These are phyloP conservation scores for Leccinum subrobustum DNA, from an alignment of 1,284 basidiomycete genomes.

Conservation along the genomic window DNA sequence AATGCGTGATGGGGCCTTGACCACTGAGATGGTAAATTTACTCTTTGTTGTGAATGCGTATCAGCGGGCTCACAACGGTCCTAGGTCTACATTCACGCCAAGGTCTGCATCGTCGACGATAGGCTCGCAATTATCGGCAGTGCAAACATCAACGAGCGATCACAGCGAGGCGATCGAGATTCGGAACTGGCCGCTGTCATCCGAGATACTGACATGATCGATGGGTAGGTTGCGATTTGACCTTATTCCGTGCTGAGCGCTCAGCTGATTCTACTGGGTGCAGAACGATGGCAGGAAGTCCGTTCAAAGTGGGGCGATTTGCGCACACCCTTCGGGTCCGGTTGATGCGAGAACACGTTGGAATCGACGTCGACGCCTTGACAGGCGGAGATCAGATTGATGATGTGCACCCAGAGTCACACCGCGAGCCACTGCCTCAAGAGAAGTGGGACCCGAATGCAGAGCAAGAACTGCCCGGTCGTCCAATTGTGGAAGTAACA, in stretches of 20 bases:
- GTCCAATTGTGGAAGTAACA: slow-evolving; percentile 40
- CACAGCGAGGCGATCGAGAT: no score
- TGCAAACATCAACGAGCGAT: no score
- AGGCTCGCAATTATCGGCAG: no score
- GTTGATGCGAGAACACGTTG: slow-evolving; percentile 96
- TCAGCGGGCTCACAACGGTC: no score
- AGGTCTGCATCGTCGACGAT: no score
- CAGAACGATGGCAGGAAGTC: slow-evolving; percentile 91
- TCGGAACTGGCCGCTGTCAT: no score
- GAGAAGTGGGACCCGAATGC: slow-evolving; percentile 79
- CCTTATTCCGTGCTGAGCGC: not conserved
- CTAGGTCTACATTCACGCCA: no score
- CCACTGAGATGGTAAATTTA: slow-evolving; percentile 60
- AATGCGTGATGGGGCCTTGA: slow-evolving; percentile 80
- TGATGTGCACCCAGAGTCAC: slow-evolving; percentile 51
- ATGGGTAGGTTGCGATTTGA: slow-evolving; percentile 53
- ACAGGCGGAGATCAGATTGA: slow-evolving; percentile 60
- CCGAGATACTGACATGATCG: slow-evolving; percentile 54
- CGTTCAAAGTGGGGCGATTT: slow-evolving; percentile 95
- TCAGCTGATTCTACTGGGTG: slow-evolving; percentile 11
- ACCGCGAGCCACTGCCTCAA: slow-evolving; percentile 49
- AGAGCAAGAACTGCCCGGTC: slow-evolving; percentile 60
- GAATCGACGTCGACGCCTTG: slow-evolving; percentile 91
- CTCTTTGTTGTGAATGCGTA: not conserved
- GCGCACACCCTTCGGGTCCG: slow-evolving; percentile 92